Base-by-base conservation (phyloP, 208 protist species). In the Trypanosoma congolense region DNA sequence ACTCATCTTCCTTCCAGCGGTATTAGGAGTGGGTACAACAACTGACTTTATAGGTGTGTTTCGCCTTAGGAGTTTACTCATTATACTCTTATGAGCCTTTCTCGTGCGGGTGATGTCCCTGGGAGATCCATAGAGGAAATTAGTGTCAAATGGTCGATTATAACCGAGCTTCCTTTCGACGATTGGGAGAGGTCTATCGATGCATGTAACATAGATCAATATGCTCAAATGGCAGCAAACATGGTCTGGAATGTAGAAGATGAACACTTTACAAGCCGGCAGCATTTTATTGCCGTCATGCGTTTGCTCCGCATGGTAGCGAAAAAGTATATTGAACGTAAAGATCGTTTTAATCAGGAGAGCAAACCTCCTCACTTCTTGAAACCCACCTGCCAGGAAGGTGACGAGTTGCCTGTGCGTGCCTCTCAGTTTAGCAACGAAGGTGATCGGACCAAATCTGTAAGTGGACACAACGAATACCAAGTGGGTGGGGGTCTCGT, bases 231-330 rank as follows among this genome's bases (percentile, higher is more conserved):
- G 14, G 68, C 74, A 0, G 46, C 71, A 2, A 71, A 75, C 16
- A 84, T 88, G 28, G 42, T 60, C 2, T 91, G 88, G 58, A 55
- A 45, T 31, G 53, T 49, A 22, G 49, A 73, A 41, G 87, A 93
- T 54, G 47, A 61, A 8, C 80, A 90, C 44, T 76, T 93, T 69
- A 58, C 30, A 9, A 67, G 83, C 28, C 69, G 76, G n/a, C 57
- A 70, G n/a, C 74, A 62, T 49, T 86, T 83, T 4, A 57, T 61
- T 10, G 41, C 64, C 22, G 31, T 93, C 19, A 75, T 69, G 31
- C 77, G 66, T 31, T 63, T 93, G 28, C 58, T 90, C 1, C 82
- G 82, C 47, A 52, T 84, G 12, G 68, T 93, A 4, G 74, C 74
- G 0, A 44, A 53, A 0, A 77, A 82, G 33, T 87, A 69, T 31